These are phyloP conservation scores for Austroboletus rostrupii DNA, from an alignment of 1,284 basidiomycete genomes.

Conservation along the genomic window DNA sequence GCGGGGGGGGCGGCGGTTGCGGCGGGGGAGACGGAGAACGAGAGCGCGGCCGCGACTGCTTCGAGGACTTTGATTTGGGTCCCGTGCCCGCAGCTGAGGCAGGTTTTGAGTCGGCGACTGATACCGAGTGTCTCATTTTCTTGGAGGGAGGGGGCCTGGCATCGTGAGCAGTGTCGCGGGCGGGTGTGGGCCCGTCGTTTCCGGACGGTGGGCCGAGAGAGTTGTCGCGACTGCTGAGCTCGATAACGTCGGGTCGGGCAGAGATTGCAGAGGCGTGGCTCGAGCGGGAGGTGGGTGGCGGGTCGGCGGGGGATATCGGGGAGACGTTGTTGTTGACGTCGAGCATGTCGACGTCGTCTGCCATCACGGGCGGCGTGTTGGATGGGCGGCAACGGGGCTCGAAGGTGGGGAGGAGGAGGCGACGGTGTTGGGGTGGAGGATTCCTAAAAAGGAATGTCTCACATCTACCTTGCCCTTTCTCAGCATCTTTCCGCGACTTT, in stretches of 20 bases:
- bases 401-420: constrained; percentile 28
- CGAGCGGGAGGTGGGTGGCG: constrained; percentile 8
- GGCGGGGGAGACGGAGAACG: constrained; percentile 54
- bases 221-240: constrained; percentile 29
- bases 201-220: constrained; percentile 17
- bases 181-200: constrained; percentile 11
- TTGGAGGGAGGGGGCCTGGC: constrained; percentile 29
- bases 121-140: constrained; percentile 25
- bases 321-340: constrained; percentile 8
- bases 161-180: constrained; percentile 20
- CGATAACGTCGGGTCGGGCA: constrained; percentile 24
- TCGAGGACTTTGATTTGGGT: constrained; percentile 32
- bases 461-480: constrained; percentile 22
- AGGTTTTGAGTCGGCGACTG: constrained; percentile 25
- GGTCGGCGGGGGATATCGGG: constrained; percentile 9
- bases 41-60: constrained; percentile 48
- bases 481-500: constrained; percentile 26
- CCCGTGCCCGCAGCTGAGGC: constrained; percentile 29
- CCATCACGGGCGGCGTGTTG: constrained; percentile 12
- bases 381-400: neutral
- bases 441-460: constrained; percentile 37
- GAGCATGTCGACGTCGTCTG: constrained; percentile 30
- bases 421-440: constrained; percentile 29
- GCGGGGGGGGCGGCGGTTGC: constrained; percentile 44
- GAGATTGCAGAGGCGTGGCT: constrained; percentile 18